Evolutionary conservation across 495 filamentous ascomycete species (phyloP).

Genomic region (Podospora comata): DNA sequence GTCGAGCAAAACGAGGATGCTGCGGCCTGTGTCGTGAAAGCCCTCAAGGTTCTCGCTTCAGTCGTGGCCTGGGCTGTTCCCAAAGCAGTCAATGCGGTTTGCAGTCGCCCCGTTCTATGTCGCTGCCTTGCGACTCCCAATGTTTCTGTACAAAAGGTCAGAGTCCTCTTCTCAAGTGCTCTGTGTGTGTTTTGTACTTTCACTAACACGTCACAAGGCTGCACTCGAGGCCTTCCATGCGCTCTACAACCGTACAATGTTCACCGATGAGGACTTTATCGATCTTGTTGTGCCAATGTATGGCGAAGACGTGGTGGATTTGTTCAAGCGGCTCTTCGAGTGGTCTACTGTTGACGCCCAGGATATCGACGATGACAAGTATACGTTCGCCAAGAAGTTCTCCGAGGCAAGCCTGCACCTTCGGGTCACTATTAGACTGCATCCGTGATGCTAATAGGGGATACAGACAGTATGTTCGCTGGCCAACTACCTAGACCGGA

Average conservation of each 20-base stretch:
- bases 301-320: constrained; percentile 60
- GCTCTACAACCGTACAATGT: constrained; percentile 69
- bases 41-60: constrained; percentile 70
- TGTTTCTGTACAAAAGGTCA: constrained; percentile 59
- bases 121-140: constrained; percentile 68
- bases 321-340: constrained; percentile 74
- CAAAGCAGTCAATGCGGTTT: constrained; percentile 67
- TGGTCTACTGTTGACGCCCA: constrained; percentile 77
- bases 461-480: constrained; percentile 75
- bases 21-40: constrained; percentile 66
- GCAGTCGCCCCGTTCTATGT: constrained; percentile 69
- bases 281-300: constrained; percentile 78
- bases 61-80: constrained; percentile 81
- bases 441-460: constrained; percentile 24
- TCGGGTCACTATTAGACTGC: not conserved
- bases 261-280: constrained; percentile 75
- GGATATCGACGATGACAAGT: constrained; percentile 85
- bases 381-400: constrained; percentile 86
- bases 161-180: constrained; percentile 8
- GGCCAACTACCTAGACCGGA: constrained; percentile 76
- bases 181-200: constrained; percentile 13
- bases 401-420: constrained; percentile 58
- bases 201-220: constrained; percentile 48
- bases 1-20: constrained; percentile 60
- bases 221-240: constrained; percentile 80